Evolutionary conservation across 2,329 filamentous ascomycete species (phyloP).

Genomic region (Periconia macrospinosa): DNA sequence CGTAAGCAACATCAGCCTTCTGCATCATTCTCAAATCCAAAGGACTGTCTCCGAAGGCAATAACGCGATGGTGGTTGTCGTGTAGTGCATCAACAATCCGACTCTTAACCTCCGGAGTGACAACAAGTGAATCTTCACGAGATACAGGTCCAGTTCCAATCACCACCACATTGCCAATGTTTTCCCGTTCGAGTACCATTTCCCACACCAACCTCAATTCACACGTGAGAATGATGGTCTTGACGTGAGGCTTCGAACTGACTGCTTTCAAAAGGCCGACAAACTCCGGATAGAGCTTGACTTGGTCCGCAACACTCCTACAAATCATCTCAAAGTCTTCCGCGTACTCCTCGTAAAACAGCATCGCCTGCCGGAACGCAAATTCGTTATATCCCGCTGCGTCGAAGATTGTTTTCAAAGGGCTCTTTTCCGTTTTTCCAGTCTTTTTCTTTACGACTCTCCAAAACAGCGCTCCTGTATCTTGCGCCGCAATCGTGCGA

Average conservation of each 20-base stretch:
- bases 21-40: slow-evolving; percentile 62
- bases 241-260: slow-evolving; percentile 40
- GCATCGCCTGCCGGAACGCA: slow-evolving; percentile 57
- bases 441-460: slow-evolving; percentile 13
- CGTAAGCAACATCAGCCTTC: slow-evolving; percentile 55
- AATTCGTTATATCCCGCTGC: slow-evolving; percentile 54
- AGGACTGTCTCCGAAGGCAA: slow-evolving; percentile 63
- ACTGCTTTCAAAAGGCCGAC: slow-evolving; percentile 45
- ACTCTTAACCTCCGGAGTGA: slow-evolving; percentile 57
- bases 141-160: slow-evolving; percentile 56
- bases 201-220: slow-evolving; percentile 60
- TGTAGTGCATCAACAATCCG: slow-evolving; percentile 49
- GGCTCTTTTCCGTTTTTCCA: slow-evolving; percentile 5
- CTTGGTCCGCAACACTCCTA: slow-evolving; percentile 44
- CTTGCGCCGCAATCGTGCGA: slow-evolving; percentile 55
- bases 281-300: slow-evolving; percentile 55
- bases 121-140: slow-evolving; percentile 48
- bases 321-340: slow-evolving; percentile 52
- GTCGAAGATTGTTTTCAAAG: slow-evolving; percentile 52
- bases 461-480: slow-evolving; percentile 59
- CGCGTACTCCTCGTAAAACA: slow-evolving; percentile 55
- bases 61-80: slow-evolving; percentile 46
- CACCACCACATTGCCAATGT: slow-evolving; percentile 51
- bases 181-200: slow-evolving; percentile 50
- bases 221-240: slow-evolving; percentile 58